Evolutionary conservation across 148 eudicot species (phyloP).

Genomic region (Arctostaphylos glauca): DNA sequence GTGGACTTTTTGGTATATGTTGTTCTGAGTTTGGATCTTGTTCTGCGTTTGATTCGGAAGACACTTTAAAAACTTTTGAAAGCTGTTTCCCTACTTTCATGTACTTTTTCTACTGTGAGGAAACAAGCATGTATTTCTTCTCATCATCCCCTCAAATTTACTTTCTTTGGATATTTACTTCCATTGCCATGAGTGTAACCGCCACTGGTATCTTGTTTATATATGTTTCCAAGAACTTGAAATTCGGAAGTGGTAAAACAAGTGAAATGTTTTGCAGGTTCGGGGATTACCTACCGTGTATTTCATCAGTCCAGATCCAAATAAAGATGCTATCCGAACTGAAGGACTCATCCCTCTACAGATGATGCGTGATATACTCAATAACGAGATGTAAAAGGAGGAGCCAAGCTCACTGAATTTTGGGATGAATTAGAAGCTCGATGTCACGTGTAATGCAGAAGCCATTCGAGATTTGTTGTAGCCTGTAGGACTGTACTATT

Average conservation of each 20-base stretch:
- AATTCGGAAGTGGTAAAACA: not conserved
- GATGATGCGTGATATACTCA: slow-evolving; percentile 86
- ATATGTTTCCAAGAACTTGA: not conserved
- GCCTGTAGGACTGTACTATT: not conserved
- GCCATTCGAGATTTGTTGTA: slow-evolving; percentile 5
- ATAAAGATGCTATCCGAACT: slow-evolving; percentile 83
- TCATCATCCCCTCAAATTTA: not conserved
- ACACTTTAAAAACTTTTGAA: not conserved
- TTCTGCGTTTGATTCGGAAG: not conserved
- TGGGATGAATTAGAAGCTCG: not conserved
- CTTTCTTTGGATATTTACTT: not conserved
- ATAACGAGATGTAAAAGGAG: slow-evolving; percentile 66
- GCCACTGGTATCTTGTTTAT: not conserved
- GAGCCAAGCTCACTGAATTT: not conserved
- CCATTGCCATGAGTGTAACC: not conserved
- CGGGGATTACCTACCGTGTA: slow-evolving; percentile 93
- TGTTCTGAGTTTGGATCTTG: not conserved
- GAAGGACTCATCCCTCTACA: slow-evolving; percentile 96
- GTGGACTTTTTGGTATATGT: not conserved
- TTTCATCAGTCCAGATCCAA: slow-evolving; percentile 92
- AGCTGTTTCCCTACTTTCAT: not conserved
- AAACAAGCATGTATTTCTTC: not conserved
- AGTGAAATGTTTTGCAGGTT: slow-evolving; percentile 45
- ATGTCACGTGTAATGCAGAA: not conserved
- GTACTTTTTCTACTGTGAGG: not conserved